phyloP scores from a whole-genome alignment of 176 grass and related monocot species.

The Zizania latifolia region DNA sequence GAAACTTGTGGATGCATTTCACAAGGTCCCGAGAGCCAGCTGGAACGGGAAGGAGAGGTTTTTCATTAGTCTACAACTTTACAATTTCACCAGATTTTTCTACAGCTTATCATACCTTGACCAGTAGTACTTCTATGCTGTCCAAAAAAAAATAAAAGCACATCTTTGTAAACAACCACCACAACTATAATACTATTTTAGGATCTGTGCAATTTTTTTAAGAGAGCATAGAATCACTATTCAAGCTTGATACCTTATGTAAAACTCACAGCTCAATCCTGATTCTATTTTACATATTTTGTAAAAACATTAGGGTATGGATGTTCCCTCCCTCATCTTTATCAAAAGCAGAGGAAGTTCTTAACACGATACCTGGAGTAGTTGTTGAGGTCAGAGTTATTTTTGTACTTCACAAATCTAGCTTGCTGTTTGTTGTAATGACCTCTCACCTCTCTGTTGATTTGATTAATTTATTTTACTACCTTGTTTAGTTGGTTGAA shows the following conservation, averaged over 20 bases:
- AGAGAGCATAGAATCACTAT: not conserved
- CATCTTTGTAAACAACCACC: not conserved
- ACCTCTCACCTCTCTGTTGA: not conserved
- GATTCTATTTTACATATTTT: constrained; percentile 30
- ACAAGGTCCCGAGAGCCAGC: constrained; percentile 64
- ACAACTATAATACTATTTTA: not conserved
- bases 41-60: constrained; percentile 86
- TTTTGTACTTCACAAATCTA: not conserved
- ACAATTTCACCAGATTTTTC: constrained; percentile 1
- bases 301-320: constrained; percentile 55
- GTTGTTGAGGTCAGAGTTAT: constrained; percentile 65
- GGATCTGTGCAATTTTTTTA: not conserved
- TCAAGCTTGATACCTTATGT: not conserved
- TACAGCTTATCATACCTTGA: not conserved
- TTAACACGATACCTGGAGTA: constrained; percentile 42
- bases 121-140: not conserved
- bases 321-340: constrained; percentile 78
- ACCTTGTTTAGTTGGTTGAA: constrained; percentile 8
- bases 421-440: not conserved
- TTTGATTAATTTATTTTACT: constrained; percentile 21
- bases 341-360: constrained; percentile 60
- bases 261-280: constrained; percentile 16
- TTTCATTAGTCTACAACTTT: constrained; percentile 12
- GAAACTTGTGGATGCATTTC: constrained; percentile 75
- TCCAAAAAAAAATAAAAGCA: not conserved